Evolutionary conservation across 2,329 filamentous ascomycete species (phyloP), one percentile per base, ranked within the genome.

Genomic region (Dothistroma septosporum): DNA sequence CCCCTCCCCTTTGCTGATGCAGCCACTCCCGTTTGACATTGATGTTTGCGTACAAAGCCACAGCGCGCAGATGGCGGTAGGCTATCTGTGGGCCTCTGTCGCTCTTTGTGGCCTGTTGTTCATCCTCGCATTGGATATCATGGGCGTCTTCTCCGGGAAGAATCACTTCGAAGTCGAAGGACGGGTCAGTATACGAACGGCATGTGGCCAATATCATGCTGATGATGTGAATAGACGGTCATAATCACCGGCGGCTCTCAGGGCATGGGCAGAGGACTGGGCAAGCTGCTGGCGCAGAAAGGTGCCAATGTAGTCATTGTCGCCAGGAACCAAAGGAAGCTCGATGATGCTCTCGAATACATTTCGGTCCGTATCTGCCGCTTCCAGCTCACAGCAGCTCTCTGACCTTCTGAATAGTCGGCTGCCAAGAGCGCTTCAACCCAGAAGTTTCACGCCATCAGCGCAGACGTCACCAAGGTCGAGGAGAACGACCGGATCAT

Each of bases 161-260:
- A 91, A 96, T 73, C 83, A 91, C 64, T 91, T 97, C 79, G 85
- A 87, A 55, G 90, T 97, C 11, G 86, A 92, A 69, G 91, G 91
- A 74, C 90, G 89, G 81, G 92, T 94, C 77, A 68, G 79, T 68
- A n/a, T 33, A 31, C 14, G 33, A 19, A 22, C 28, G 37, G 7
- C 16, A 4, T 21, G 7, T 6, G 44, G 3, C n/a, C 8, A 53
- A n/a, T 58, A 10, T 59, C 2, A 11, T 61, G 28, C 33, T 62
- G 22, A 60, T 57, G 21, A 41, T 59, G 14, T 44, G 41, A n/a
- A 44, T 68, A 96, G 92, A 96, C 92, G 1, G 82, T 95, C 56
- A 80, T 97, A 58, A 80, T 99, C 56, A 99, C 94, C 0, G 94
- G 94, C 52, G 92, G 88, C 33, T 97, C 94, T 0, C 90, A 97